Evolutionary conservation across 129 eudicot species (phyloP), one percentile per base, ranked within the genome.

Genomic region (Lactuca saligna): DNA sequence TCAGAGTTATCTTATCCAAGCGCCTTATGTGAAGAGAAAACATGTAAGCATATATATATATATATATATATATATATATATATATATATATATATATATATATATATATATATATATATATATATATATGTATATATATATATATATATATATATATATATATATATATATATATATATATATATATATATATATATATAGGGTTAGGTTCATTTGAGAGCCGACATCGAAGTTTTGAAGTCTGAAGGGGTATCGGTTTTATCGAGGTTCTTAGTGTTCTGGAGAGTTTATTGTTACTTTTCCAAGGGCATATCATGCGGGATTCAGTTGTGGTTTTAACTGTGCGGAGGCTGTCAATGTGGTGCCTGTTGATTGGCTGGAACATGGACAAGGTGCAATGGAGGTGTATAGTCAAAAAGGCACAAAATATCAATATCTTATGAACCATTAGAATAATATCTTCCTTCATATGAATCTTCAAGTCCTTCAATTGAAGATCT

Each of bases 321-420:
- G 96, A 54, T 89, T 89, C 71, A 89, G 86, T 68, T 89, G 96
- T 61, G 96, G 96, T 15, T 89, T 89, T 62, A 89, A 89, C 17
- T 89, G 96, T 72, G 93, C 93, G 0, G 96, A 89, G 81, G 96
- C 96, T 54, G 96, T 89, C 16, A 89, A 89, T 79, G 90, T 89
- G 64, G 96, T 90, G 0, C 96, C 96, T 0, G 73, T 89, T 77
- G 93, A 89, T 82, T 89, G 96, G 96, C 75, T 89, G 59, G 70
- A 75, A 38, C 93, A 89, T 50, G 96, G 96, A 32, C 96, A 86
- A 75, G 76, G 69, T 72, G 96, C 96, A 2, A 86, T 84, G 20
- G 96, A 89, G 80, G 81, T 84, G 29, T 89, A 89, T 68, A 69
- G 96, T 48, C 59, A 81, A 69, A 89, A 68, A 57, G 66, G 39